Base-by-base conservation (phyloP, 176 grass and related monocot genomes). In the Oryza punctata region DNA sequence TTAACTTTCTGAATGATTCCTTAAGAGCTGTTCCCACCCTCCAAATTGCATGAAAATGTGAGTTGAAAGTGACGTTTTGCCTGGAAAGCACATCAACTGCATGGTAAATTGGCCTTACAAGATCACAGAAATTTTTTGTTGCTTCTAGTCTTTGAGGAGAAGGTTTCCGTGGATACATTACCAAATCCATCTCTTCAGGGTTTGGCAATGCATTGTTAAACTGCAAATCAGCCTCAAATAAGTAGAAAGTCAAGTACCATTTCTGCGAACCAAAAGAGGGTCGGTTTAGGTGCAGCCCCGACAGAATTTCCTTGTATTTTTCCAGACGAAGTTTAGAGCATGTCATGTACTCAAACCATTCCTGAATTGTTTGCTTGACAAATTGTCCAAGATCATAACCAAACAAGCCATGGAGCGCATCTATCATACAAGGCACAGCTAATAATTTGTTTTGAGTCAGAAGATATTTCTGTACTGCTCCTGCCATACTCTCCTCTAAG, bases 281-380 rank as follows among this genome's bases (percentile, higher is more conserved):
- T 33, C 4, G 59, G 12, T 7, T 35, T 63, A 83, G 15, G 10
- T 37, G 60, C 13, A 67, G 28, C 13, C n/a, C 41, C 26, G 71
- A 75, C 3, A 75, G 8, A 63, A 83, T 38, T 52, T 75, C 28
- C 13, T 52, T 24, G 8, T 75, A 83, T 54, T 83, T 83, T 8
- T 75, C 14, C 27, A 18, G 49, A 26, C 59, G 21, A 2, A 26
- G 24, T 67, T 27, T 18, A 21, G 71, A 19, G 61, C 43, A 38
- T 75, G 81, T 83, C 70, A 83, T 83, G 59, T 74, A 83, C 18
- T 49, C 1, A 83, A 75, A 83, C 70, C 81, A 82, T 10, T 4
- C 2, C 38, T 0, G 2, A 15, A 25, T 64, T 46, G 69, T 19
- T 14, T 12, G 21, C 18, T 38, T 11, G 7, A 80, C 28, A 33